A percentile compares a stretch with the other conserved stretches of the same genome.
Evolutionary conservation across 805 yeast species (phyloP).

Genomic region (Naumovozyma dairenensis): DNA sequence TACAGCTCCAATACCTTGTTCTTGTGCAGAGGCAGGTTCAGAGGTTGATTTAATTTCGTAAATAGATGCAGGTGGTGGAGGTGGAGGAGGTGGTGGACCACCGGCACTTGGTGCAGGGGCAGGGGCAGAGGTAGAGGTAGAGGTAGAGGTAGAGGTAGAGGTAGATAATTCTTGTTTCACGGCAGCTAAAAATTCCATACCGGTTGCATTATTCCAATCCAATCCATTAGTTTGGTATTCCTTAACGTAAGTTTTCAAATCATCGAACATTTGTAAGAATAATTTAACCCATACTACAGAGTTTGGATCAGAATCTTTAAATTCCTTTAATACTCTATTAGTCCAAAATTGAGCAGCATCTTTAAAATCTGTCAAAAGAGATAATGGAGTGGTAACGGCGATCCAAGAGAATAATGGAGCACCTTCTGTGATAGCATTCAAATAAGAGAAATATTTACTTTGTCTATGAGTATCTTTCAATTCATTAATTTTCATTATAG

Average conservation of each 20-base stretch:
- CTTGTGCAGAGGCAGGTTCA: conserved; percentile 17
- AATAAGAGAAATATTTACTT: conserved; percentile 54
- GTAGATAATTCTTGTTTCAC: conserved; percentile 19
- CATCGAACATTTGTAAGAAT: conserved; percentile 55
- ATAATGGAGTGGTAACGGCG: conserved; percentile 62
- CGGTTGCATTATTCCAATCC: conserved; percentile 60
- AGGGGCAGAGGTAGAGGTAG: conserved; percentile 17
- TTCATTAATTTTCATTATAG: conserved; percentile 46
- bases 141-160: conserved; percentile 14
- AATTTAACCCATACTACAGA: conserved; percentile 76
- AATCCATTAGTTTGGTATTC: conserved; percentile 79
- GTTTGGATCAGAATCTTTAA: conserved; percentile 55
- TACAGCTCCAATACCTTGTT: conserved; percentile 72
- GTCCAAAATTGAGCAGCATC: conserved; percentile 94
- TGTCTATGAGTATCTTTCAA: conserved; percentile 69
- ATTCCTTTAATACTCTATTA: conserved; percentile 79
- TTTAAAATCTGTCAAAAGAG: conserved; percentile 68
- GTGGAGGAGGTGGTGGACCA: conserved; percentile 84
- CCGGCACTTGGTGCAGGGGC: conserved; percentile 31
- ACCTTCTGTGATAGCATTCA: conserved; percentile 83
- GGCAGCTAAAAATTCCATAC: conserved; percentile 42
- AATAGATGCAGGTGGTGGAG: conserved; percentile 75
- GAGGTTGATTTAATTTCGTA: conserved; percentile 35
- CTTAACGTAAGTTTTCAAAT: conserved; percentile 62
- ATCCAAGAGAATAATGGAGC: conserved; percentile 90